Base-by-base conservation (phyloP, 2,329 filamentous ascomycete species). In the Didymella glomerata region DNA sequence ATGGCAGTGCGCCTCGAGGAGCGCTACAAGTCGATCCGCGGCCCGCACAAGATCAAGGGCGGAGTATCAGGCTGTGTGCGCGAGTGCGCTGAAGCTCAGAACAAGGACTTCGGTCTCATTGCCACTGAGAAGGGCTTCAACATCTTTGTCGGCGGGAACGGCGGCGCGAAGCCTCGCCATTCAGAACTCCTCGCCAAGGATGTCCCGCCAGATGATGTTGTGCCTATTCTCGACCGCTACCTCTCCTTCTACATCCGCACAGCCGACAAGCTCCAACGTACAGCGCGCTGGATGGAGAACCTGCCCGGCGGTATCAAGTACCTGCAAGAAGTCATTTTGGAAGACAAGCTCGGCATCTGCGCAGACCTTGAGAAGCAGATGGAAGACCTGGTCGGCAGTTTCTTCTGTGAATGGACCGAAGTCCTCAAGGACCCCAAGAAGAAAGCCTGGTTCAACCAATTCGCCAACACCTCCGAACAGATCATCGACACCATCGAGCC, bases 221-320 rank as follows among this genome's bases (percentile, higher is more conserved):
- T 96, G 9, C 87, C 91, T 1, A 90, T 97, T 57, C 82, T 97
- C 2, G 93, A 97, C 76, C 88, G 93, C 44, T 97, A 95, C 72
- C 85, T 97, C 24, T 92, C 93, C 79, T 94, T 97, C 82, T 97
- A 97, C 79, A 95, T 97, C 70, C 90, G 92, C 66, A 96, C 93
- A 0, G 93, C 92, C 44, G 93, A 97, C 80, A 93, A 91, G 73
- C 86, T 97, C 0, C 92, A 97, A 77, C 86, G 93, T 48, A 97
- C 93, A 25, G 93, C 93, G 0, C 85, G 92, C 24, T 97, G 93
- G 93, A 82, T 97, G 36, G 93, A 97, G 76, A 85, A 84, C 51
- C 84, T 96, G 0, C 92, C 93, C 0, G 93, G 92, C 6, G 93
- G 93, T 1, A 88, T 97, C 78, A 85, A 86, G 60, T 96, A 96